Percentiles rank a stretch among this genome's conserved stretches.
phyloP scores from a whole-genome alignment of 805 yeast species.

The Teunomyces lycoperdinae region DNA sequence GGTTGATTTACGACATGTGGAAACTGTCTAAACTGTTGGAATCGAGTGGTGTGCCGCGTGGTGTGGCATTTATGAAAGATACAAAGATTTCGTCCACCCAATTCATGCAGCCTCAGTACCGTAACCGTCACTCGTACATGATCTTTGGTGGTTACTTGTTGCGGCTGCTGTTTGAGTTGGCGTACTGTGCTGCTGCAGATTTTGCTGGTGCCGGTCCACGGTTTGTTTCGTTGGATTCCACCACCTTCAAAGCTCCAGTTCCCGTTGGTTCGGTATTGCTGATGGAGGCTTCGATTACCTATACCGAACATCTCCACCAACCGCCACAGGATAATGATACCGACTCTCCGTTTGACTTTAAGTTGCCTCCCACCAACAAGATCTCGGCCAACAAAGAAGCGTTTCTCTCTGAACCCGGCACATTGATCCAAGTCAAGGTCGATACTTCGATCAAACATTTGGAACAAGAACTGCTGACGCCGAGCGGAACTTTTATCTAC shows the following conservation, averaged over 20 bases:
- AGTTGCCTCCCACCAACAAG: conserved; percentile 55
- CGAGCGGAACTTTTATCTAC: conserved; percentile 85
- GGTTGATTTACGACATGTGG: conserved; percentile 78
- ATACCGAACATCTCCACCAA: conserved; percentile 75
- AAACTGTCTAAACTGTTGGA: conserved; percentile 33
- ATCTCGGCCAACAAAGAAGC: conserved; percentile 51
- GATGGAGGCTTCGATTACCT: conserved; percentile 77
- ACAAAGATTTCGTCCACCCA: conserved; percentile 71
- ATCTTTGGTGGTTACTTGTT: conserved; percentile 92
- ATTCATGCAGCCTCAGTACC: conserved; percentile 95
- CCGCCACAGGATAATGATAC: conserved; percentile 17
- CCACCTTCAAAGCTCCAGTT: conserved; percentile 90
- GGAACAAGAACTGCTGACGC: conserved; percentile 56
- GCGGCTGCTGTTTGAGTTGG: conserved; percentile 90
- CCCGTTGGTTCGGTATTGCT: conserved; percentile 91
- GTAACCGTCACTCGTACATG: conserved; percentile 92
- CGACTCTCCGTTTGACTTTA: conserved; percentile 47
- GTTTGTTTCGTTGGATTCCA: conserved; percentile 84
- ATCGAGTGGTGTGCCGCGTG: conserved; percentile 41
- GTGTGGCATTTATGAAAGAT: conserved; percentile 64
- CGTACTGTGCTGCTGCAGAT: conserved; percentile 89
- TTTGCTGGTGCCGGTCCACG: conserved; percentile 83
- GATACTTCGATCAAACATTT: conserved; percentile 74
- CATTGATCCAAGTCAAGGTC: conserved; percentile 85
- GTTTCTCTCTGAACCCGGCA: conserved; percentile 73